A percentile compares a stretch with the other conserved stretches of the same genome.
phyloP scores from a whole-genome alignment of 2,329 filamentous ascomycete species.

The Paecilomyces sp. region DNA sequence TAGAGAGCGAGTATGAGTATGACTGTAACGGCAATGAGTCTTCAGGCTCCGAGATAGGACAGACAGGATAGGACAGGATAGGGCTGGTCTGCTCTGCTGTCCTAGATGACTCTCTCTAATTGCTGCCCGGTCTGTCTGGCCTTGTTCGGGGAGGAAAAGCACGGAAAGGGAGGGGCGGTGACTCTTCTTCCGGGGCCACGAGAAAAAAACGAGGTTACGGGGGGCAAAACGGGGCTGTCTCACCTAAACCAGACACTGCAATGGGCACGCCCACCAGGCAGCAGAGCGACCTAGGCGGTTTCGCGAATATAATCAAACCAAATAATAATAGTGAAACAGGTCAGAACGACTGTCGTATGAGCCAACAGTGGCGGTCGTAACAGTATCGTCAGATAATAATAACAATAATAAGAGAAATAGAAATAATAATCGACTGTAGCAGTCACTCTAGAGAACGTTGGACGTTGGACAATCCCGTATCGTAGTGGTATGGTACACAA shows the following conservation, averaged over 20 bases:
- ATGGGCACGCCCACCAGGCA: neutral
- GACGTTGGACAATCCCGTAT: neutral
- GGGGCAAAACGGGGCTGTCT: slow-evolving; percentile 1
- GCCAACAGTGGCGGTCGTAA: too few relatives aligned
- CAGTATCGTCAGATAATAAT: neutral
- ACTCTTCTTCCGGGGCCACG: neutral
- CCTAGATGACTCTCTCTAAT: neutral
- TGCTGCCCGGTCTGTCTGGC: neutral
- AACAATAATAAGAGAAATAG: neutral
- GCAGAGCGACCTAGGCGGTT: neutral
- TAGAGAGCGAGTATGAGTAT: neutral
- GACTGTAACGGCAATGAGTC: neutral
- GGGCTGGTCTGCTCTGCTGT: neutral
- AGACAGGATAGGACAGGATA: too few relatives aligned
- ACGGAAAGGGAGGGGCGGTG: neutral
- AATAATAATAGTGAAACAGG: too few relatives aligned
- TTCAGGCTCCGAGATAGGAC: neutral
- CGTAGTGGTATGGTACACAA: neutral
- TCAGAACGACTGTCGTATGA: too few relatives aligned
- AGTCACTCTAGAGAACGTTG: neutral
- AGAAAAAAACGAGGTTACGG: neutral
- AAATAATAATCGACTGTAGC: neutral
- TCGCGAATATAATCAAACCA: too few relatives aligned
- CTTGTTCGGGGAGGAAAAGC: too few relatives aligned
- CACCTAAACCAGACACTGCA: neutral